Evolutionary conservation across 2,329 filamentous ascomycete species (phyloP).

Genomic region (Mollisiaceae sp.): DNA sequence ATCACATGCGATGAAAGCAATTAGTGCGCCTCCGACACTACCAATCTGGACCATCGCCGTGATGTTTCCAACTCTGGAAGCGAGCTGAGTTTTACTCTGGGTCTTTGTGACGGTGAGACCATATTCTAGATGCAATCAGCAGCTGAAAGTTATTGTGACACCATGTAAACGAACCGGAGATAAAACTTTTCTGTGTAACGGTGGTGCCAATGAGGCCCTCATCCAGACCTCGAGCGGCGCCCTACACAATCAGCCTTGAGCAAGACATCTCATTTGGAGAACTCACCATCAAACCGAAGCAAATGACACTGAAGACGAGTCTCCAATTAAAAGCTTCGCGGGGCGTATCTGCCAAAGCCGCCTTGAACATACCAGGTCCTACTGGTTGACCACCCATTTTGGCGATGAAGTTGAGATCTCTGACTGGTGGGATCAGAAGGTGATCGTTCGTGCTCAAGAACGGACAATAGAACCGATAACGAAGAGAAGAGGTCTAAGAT

Average conservation of each 20-base stretch:
- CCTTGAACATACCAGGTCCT: constrained; percentile 38
- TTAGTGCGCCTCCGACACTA: constrained; percentile 44
- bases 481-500: background rate
- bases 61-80: constrained; percentile 45
- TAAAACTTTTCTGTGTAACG: constrained; percentile 38
- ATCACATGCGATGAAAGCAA: constrained; percentile 35
- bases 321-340: constrained; percentile 43
- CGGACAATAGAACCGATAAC: background rate
- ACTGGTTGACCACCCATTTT: constrained; percentile 26
- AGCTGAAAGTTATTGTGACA: constrained; percentile 18
- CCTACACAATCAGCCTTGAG: constrained; percentile 12
- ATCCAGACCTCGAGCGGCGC: constrained; percentile 36
- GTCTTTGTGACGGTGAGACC: constrained; percentile 19
- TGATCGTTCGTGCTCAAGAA: background rate
- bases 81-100: constrained; percentile 36
- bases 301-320: constrained; percentile 37
- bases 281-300: constrained; percentile 34
- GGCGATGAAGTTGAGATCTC: background rate
- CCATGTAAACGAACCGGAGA: constrained; percentile 24
- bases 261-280: background rate
- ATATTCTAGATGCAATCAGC: constrained; percentile 29
- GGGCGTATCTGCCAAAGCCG: constrained; percentile 41
- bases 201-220: constrained; percentile 40
- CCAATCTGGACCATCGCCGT: constrained; percentile 49
- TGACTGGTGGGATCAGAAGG: background rate